phyloP scores from a whole-genome alignment of 768 basidiomycete species.

The Leucogyrophana mollusca region DNA sequence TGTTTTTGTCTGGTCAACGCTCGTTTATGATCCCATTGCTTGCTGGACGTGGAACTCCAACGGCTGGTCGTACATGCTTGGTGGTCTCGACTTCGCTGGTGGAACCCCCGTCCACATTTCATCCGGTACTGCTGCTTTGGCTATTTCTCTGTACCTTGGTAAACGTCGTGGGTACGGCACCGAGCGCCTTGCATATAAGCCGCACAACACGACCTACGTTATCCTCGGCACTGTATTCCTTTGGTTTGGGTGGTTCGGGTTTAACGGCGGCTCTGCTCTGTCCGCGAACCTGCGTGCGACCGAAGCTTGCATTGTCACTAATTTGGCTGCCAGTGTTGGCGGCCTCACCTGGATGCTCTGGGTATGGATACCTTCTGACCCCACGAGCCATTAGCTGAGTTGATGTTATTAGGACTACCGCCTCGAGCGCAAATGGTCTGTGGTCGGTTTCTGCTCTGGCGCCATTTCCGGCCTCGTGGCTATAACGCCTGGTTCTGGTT shows the following conservation, averaged over 20 bases:
- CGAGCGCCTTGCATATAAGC: slow-evolving; percentile 86
- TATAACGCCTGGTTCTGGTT: slow-evolving; percentile 85
- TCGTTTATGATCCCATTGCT: slow-evolving; percentile 93
- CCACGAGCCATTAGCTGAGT: background rate
- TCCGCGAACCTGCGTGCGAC: slow-evolving; percentile 86
- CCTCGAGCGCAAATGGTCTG: slow-evolving; percentile 90
- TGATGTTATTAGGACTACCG: slow-evolving; percentile 70
- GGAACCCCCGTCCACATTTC: slow-evolving; percentile 97
- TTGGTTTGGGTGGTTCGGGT: slow-evolving; percentile 96
- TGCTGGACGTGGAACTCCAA: slow-evolving; percentile 95
- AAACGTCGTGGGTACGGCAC: slow-evolving; percentile 92
- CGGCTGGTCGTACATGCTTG: slow-evolving; percentile 73
- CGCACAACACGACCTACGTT: slow-evolving; percentile 91
- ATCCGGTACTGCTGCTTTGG: slow-evolving; percentile 88
- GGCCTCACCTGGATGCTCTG: slow-evolving; percentile 92
- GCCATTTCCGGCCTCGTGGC: slow-evolving; percentile 89
- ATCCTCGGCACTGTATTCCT: slow-evolving; percentile 91
- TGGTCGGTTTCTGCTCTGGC: slow-evolving; percentile 94
- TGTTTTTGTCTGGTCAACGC: slow-evolving; percentile 84
- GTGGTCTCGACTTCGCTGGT: slow-evolving; percentile 90
- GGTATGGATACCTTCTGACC: slow-evolving; percentile 39
- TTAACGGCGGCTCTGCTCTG: slow-evolving; percentile 92
- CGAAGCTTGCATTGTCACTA: slow-evolving; percentile 90
- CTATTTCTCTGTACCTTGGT: slow-evolving; percentile 88
- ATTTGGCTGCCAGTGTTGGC: slow-evolving; percentile 86